A percentile compares a stretch with the other conserved stretches of the same genome.
These are phyloP conservation scores for Paxillus ammoniavirescens DNA, from an alignment of 768 basidiomycete genomes.

Conservation along the genomic window DNA sequence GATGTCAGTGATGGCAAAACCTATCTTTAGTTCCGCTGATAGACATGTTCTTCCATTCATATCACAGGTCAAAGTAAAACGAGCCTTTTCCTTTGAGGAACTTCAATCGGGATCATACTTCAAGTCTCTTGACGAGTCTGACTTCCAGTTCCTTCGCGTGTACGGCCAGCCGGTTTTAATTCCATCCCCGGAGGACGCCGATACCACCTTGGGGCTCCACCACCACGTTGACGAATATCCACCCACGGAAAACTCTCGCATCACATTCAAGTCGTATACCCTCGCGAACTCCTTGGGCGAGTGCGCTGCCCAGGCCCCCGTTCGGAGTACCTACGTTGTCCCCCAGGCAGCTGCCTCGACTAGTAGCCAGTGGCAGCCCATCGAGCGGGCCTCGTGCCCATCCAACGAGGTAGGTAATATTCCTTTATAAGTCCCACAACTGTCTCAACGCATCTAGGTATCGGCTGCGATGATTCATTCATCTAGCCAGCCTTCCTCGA, in stretches of 20 bases:
- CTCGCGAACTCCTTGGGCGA: slow-evolving; percentile 28
- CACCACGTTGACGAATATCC: slow-evolving; percentile 5
- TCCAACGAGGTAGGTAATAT: slow-evolving; percentile 19
- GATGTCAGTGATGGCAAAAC: slow-evolving; percentile 9
- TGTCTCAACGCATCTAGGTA: slow-evolving; percentile 15
- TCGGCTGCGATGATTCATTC: not conserved
- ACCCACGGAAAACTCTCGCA: not conserved
- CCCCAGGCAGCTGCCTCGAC: not conserved
- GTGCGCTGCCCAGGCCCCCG: not conserved
- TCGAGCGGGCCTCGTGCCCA: slow-evolving; percentile 23
- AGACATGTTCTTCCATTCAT: not conserved
- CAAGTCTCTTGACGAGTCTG: slow-evolving; percentile 29
- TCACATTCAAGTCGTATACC: slow-evolving; percentile 28
- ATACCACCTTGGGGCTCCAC: slow-evolving; percentile 16
- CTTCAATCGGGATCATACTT: slow-evolving; percentile 34
- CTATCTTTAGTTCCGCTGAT: not conserved
- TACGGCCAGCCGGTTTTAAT: slow-evolving; percentile 34
- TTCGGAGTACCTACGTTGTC: not conserved
- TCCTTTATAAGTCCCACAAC: not conserved
- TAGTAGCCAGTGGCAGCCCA: slow-evolving; percentile 14
- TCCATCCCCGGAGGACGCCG: slow-evolving; percentile 20
- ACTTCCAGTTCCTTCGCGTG: slow-evolving; percentile 31
- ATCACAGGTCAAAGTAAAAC: slow-evolving; percentile 28
- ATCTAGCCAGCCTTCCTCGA: slow-evolving; percentile 9
- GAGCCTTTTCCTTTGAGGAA: slow-evolving; percentile 33